Evolutionary conservation across 768 basidiomycete genomes (phyloP), one percentile per base, ranked within the genome.

Genomic region (Amyloporia xantha): DNA sequence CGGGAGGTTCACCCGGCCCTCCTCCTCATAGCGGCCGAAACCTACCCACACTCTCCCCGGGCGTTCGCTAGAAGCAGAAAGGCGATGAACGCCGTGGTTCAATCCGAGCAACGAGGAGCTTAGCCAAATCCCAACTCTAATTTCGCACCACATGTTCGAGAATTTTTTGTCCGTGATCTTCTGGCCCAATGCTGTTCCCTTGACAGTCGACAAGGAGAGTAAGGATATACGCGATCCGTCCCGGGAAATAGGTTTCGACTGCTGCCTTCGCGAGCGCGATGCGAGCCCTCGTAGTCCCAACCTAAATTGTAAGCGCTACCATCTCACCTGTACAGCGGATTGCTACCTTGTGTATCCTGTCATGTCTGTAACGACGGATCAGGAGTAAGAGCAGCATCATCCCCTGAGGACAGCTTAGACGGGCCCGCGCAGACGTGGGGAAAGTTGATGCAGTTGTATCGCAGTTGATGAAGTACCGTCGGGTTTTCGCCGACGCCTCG

Each of bases 41-140:
- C n/a, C n/a, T n/a, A n/a, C n/a, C n/a, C n/a, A n/a, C n/a, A n/a
- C n/a, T n/a, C n/a, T 7, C 30, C 15, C 30, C 27, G 30, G 44
- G 30, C 27, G 44, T 19, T 39, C 21, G 37, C 37, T 26, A 28
- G 36, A 47, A 37, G 37, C 46, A 7, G 41, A 37, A 19, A 17
- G 5, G 44, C 28, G 30, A 17, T 21, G 30, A 36, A 35, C 20
- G 17, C 44, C 37, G 44, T 45, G 4, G 28, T 20, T 19, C 44
- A 36, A 9, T 47, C 46, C 46, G 46, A 11, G 12, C 36, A 17
- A 13, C 46, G 17, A 47, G 46, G 46, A 39, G 46, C 17, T 47
- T 47, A 47, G 46, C 36, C 35, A 47, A 47, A 12, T 3, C 12
- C 15, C 36, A 37, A 47, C 46, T 47, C 46, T 47, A 37, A 47